Base-by-base conservation (phyloP, 2,329 filamentous ascomycete species). In the Stemphylium vesicarium region DNA sequence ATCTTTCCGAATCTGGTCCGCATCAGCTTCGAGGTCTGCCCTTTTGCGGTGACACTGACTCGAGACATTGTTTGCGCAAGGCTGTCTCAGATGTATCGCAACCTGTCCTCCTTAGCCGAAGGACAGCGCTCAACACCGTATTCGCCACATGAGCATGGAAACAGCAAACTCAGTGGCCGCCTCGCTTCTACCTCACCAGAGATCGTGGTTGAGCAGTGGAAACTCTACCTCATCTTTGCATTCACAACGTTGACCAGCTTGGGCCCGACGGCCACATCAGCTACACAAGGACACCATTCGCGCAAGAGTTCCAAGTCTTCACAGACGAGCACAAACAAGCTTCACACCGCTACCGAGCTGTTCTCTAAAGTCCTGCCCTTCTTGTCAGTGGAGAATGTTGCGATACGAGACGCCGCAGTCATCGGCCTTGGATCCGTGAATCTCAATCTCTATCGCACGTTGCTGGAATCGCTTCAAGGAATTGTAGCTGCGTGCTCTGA, bases 131-230 rank as follows among this genome's bases (percentile, higher is more conserved):
- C 76, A 62, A 59, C 67, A 65, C 68, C 79, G 56, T 69, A 87
- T 13, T 78, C 85, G 12, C 84, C 87, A 64, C 85, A 89, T 60
- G 86, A 86, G 49, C 79, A 84, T 15, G 51, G 51, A 1, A 79
- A 83, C 6, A 80, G 81, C 24, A 87, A 82, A 68, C 81, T 79
- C 63, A 81, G 86, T 70, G 84, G 83, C 55, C 87, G 76, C 13
- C 60, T 78, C 31, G 74, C 84, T 54, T 88, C 86, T 2, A 88
- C 89, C 0, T 89, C 92, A 15, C 90, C 93, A 0, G 92, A 96
- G 66, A 87, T 96, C 18, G 82, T 97, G 53, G 87, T 99, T 54
- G 96, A 98, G 75, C 95, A 99, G 73, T 99, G 94, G 94, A 98
- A 97, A 76, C 81, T 98, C 2, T 98, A 98, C 73, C 82, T 99